These are phyloP conservation scores for Quercus lobata DNA, from an alignment of 331 rosid genomes.

Conservation along the genomic window DNA sequence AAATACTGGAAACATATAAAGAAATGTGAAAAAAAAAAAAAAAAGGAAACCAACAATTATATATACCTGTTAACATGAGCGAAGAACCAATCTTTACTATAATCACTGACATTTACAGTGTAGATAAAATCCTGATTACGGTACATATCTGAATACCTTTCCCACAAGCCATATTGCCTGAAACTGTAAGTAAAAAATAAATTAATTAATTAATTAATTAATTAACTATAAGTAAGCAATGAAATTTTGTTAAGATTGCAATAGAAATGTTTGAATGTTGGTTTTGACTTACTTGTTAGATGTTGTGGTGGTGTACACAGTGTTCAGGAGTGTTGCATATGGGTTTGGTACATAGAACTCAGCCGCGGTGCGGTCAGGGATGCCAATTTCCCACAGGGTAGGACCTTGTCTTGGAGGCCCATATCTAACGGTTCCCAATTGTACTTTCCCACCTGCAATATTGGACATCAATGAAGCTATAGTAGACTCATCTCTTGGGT, in stretches of 20 bases:
- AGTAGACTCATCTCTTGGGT: no score
- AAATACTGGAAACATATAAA: no score
- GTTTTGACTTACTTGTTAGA: slow-evolving; percentile 17
- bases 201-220: neutral
- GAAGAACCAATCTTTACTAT: slow-evolving; percentile 48
- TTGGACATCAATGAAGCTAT: neutral
- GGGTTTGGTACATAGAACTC: slow-evolving; percentile 64
- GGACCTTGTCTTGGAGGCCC: slow-evolving; percentile 81
- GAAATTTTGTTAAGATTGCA: neutral
- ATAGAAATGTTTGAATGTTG: neutral
- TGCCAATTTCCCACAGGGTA: slow-evolving; percentile 81
- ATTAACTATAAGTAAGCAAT: neutral
- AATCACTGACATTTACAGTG: slow-evolving; percentile 30
- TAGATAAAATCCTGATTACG: slow-evolving; percentile 46
- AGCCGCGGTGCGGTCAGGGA: slow-evolving; percentile 74
- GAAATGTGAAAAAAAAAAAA: neutral
- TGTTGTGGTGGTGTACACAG: neutral
- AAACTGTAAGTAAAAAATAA: slow-evolving; percentile 24
- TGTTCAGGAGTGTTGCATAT: slow-evolving; percentile 35
- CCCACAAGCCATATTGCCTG: slow-evolving; percentile 79
- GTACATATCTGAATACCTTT: slow-evolving; percentile 51
- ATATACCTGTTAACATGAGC: slow-evolving; percentile 69
- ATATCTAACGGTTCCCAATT: slow-evolving; percentile 30
- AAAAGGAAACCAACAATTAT: neutral
- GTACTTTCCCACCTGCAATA: slow-evolving; percentile 37